phyloP scores from a whole-genome alignment of 495 filamentous ascomycete species.

The Tetracladium marchalianum region DNA sequence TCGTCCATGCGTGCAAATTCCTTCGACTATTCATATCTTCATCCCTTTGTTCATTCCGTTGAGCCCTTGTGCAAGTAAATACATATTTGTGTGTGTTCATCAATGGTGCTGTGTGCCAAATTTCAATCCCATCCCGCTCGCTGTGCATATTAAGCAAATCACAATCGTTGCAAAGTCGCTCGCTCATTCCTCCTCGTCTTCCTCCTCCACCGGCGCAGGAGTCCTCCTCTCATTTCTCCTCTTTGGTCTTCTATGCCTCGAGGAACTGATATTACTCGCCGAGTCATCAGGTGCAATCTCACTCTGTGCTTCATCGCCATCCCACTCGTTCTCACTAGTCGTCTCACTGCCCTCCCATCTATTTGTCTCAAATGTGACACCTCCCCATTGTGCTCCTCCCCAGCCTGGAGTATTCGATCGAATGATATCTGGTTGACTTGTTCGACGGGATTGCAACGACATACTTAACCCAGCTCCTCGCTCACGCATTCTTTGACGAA shows the following conservation, averaged over 20 bases:
- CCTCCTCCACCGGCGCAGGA: conserved; percentile 78
- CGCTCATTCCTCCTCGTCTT: conserved; percentile 44
- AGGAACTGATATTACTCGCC: conserved; percentile 82
- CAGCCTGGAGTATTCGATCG: conserved; percentile 14
- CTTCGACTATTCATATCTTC: no score
- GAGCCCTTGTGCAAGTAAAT: no score
- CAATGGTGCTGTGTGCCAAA: no score
- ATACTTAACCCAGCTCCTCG: conserved; percentile 70
- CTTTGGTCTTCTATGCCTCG: conserved; percentile 59
- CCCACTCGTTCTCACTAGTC: conserved; percentile 49
- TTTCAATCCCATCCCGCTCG: no score
- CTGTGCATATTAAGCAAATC: no score
- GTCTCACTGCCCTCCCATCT: conserved; percentile 19
- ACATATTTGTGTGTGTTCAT: no score
- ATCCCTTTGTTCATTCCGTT: no score
- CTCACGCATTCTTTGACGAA: conserved; percentile 69
- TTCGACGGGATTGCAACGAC: conserved; percentile 63
- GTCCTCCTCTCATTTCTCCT: conserved; percentile 65
- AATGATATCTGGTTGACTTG: conserved; percentile 14
- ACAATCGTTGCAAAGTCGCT: no score
- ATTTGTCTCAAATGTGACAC: background rate
- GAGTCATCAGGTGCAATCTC: conserved; percentile 66
- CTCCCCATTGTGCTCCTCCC: conserved; percentile 5
- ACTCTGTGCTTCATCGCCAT: conserved; percentile 50
- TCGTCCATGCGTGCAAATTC: no score